Base-by-base conservation (phyloP, 805 yeast genomes). In the Metschnikowia vanudenii region DNA sequence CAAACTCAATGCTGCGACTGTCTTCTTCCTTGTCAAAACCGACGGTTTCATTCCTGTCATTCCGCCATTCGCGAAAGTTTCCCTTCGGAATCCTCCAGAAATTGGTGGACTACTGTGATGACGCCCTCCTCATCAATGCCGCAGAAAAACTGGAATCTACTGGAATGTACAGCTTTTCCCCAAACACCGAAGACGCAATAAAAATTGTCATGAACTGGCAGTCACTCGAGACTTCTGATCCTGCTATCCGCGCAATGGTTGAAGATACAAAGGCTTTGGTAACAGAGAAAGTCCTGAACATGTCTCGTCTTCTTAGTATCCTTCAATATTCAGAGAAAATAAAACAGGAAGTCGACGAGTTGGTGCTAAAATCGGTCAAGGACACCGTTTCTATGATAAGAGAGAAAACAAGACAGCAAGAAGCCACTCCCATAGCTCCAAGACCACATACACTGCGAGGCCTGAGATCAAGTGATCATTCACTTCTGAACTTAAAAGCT, bases 261-360 rank as follows among this genome's bases (percentile, higher is more conserved):
- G 79, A 74, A 14, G 96, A 90, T 57, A 86, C 96, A 0, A 79
- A 81, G 50, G 60, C 60, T 0, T 57, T 85, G 19, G 81, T 84
- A 0, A 73, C 73, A 41, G 79, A 77, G 14, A 91, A 91, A 62
- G 74, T 88, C 2, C 88, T 84, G 43, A 75, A 87, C 0, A 75
- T 89, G 16, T 70, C 80, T 14, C 71, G 97, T 57, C 72, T 87
- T 45, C 83, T 88, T 12, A 85, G 90, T 50, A 79, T 88, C 2
- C 71, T 88, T 49, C 80, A 84, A 45, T 89, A 85, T 61, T 82
- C 87, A 17, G 85, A 85, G 52, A 84, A 81, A 56, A 81, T 90
- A 41, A 85, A 88, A 43, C 79, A 76, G 43, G 96, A 91, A 63
- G 86, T 89, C 3, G 94, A 89, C 59, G 74, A 66, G 17, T 68